A percentile compares a stretch with the other conserved stretches of the same genome.
phyloP scores from a whole-genome alignment of 2,329 filamentous ascomycete genomes.

The Penicillium palitans region DNA sequence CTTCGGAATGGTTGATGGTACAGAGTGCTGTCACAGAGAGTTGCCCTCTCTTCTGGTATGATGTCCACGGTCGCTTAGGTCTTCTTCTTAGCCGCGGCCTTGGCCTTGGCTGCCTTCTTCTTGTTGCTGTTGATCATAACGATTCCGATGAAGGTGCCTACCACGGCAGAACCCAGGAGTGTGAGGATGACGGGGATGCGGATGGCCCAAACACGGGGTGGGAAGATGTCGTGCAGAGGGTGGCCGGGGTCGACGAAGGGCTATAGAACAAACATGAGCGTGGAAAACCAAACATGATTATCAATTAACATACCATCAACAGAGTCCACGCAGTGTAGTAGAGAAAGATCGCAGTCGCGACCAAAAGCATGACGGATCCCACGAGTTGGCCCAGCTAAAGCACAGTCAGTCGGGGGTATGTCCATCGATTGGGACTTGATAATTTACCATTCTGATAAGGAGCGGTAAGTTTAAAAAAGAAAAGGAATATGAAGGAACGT shows the following conservation, averaged over 20 bases:
- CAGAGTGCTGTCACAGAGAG: conserved; percentile 5
- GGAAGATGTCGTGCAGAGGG: conserved; percentile 91
- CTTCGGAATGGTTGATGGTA: conserved; percentile 3
- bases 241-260: conserved; percentile 97
- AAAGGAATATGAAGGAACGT: conserved; percentile 10
- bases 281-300: background rate
- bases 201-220: conserved; percentile 96
- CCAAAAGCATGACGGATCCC: conserved; percentile 73
- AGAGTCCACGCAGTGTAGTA: conserved; percentile 99
- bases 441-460: conserved; percentile 32
- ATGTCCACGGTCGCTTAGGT: conserved; percentile 50
- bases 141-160: conserved; percentile 91
- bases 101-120: conserved; percentile 94
- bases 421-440: background rate
- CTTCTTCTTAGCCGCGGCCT: conserved; percentile 83
- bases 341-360: conserved; percentile 70
- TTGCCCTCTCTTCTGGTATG: conserved; percentile 1
- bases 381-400: conserved; percentile 84
- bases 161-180: conserved; percentile 85
- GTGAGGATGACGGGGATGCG: conserved; percentile 97
- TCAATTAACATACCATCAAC: conserved; percentile 70
- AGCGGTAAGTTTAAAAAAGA: conserved; percentile 10
- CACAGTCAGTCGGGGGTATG: conserved; percentile 9
- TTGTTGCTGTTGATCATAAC: conserved; percentile 99
- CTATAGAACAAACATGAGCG: conserved; percentile 49